Evolutionary conservation across 2,329 filamentous ascomycete species (phyloP).

Genomic region (Gnomoniopsis sp.): DNA sequence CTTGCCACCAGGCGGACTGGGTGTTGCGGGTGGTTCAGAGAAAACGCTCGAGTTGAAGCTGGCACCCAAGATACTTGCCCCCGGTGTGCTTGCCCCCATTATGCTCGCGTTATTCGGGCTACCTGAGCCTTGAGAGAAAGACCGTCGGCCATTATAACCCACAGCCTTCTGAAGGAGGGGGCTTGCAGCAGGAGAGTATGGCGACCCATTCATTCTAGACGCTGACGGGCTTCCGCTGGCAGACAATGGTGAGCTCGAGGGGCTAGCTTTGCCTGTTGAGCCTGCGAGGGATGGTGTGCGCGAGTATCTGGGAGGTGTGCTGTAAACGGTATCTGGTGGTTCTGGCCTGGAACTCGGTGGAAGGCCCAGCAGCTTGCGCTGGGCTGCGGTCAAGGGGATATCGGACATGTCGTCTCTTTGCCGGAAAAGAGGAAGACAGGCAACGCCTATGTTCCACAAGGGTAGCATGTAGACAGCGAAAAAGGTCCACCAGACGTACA

Average conservation of each 20-base stretch:
- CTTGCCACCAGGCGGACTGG: constrained; percentile 64
- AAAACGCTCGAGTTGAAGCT: constrained; percentile 47
- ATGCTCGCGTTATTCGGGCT: constrained; percentile 41
- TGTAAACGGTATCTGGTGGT: constrained; percentile 69
- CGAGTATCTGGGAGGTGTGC: constrained; percentile 84
- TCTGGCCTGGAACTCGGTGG: constrained; percentile 60
- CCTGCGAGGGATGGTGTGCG: constrained; percentile 65
- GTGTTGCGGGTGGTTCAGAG: constrained; percentile 59
- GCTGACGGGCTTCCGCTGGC: constrained; percentile 38
- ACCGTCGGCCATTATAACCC: constrained; percentile 50
- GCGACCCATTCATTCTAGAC: constrained; percentile 37
- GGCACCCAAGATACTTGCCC: constrained; percentile 13
- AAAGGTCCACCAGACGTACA: constrained; percentile 42
- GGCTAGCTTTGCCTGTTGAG: constrained; percentile 59
- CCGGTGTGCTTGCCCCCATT: constrained; percentile 16
- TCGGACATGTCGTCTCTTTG: constrained; percentile 76
- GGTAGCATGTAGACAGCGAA: constrained; percentile 53
- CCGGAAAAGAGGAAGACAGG: constrained; percentile 69
- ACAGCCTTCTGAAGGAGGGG: constrained; percentile 68
- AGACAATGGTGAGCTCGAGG: constrained; percentile 56
- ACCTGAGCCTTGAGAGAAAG: constrained; percentile 57
- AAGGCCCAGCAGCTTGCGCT: constrained; percentile 81
- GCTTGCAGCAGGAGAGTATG: constrained; percentile 43
- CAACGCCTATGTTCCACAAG: constrained; percentile 66
- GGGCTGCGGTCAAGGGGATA: constrained; percentile 85